Conservation (phyloP, 2,329 filamentous ascomycete species). For the Fusarium sp. region DNA sequence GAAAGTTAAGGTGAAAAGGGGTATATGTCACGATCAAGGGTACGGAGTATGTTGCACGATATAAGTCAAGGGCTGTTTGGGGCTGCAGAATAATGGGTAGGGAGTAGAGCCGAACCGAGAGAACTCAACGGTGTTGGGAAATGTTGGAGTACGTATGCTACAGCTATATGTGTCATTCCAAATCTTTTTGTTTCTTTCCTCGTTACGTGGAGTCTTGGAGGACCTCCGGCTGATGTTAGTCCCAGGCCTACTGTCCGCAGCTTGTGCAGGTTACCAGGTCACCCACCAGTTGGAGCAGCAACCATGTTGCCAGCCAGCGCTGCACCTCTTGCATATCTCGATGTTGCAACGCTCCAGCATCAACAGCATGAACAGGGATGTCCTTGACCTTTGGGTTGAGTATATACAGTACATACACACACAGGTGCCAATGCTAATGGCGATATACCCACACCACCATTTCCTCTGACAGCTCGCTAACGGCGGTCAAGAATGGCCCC, state of each 20-base stretch:
- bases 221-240: neutral
- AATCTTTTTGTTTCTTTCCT: neutral
- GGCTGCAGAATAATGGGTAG: too few relatives aligned
- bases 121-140: neutral
- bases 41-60: neutral
- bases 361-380: too few relatives aligned
- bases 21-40: too few relatives aligned
- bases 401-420: too few relatives aligned
- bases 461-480: conserved; percentile 35
- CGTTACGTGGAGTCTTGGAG: neutral
- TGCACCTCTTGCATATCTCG: neutral
- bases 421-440: neutral
- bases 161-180: neutral
- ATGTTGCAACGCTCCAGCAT: neutral
- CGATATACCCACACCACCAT: conserved; percentile 9
- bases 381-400: too few relatives aligned
- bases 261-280: neutral
- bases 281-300: neutral
- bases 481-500: conserved; percentile 4
- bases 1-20: conserved; percentile 16
- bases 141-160: neutral
- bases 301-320: conserved; percentile 8
- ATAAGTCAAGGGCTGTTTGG: too few relatives aligned
- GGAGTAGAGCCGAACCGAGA: too few relatives aligned
- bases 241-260: neutral